phyloP scores from a whole-genome alignment of 1,139 yeast genomes.

The Candida smagusa region DNA sequence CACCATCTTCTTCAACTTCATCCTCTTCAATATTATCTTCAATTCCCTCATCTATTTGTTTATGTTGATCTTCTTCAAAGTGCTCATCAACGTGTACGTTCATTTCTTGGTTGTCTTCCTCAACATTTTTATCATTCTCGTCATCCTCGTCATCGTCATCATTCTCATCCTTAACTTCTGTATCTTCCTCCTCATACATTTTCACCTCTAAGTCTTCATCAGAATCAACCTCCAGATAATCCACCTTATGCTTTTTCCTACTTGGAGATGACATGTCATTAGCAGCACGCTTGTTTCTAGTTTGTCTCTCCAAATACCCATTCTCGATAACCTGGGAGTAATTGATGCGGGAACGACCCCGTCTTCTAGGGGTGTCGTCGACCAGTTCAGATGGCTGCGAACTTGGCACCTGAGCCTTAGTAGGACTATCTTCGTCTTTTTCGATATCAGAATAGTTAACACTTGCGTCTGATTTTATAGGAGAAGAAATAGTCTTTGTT shows the following conservation, averaged over 20 bases:
- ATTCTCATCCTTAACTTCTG: background rate
- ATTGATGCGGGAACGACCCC: background rate
- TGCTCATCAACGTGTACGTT: background rate
- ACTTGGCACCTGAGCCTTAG: no score
- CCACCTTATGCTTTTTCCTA: background rate
- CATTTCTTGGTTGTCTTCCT: no score
- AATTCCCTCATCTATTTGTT: background rate
- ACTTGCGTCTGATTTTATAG: no score
- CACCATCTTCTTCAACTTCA: background rate
- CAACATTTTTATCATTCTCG: background rate
- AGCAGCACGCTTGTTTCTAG: background rate
- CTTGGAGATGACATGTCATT: background rate
- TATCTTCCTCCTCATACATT: background rate
- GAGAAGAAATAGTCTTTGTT: background rate
- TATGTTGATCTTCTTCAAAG: background rate
- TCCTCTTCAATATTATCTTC: background rate
- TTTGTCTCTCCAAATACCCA: slow-evolving; percentile 8
- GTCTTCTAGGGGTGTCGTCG: background rate
- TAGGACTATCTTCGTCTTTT: no score
- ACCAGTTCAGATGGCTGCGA: no score
- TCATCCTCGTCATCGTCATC: background rate
- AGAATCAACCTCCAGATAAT: no score
- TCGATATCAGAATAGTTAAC: no score
- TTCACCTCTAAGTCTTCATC: background rate
- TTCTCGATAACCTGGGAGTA: slow-evolving; percentile 9